phyloP scores from a whole-genome alignment of 2,329 filamentous ascomycete genomes.

The Clarireedia hainanense region DNA sequence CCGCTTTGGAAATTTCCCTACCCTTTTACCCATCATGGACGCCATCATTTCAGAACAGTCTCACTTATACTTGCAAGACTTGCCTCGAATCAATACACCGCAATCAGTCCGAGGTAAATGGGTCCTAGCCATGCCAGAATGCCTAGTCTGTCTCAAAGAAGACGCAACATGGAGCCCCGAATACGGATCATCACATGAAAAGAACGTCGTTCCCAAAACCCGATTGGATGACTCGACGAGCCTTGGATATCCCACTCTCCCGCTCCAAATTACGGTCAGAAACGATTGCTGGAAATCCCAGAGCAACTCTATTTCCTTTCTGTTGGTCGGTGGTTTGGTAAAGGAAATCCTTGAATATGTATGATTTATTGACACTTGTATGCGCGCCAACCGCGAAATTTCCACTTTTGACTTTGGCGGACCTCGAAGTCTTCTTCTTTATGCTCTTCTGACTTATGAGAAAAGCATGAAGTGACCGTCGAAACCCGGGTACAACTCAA shows the following conservation, averaged over 20 bases:
- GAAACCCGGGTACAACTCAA: not conserved
- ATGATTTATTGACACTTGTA: not conserved
- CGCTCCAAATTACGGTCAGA: not conserved
- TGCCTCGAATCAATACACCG: not conserved
- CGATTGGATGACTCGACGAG: not conserved
- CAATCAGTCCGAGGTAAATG: not conserved
- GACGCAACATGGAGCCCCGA: not conserved
- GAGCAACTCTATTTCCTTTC: not conserved
- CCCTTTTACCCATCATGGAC: not conserved
- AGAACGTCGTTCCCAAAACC: not conserved
- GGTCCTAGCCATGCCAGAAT: not conserved
- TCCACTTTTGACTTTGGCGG: not conserved
- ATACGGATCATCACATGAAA: not conserved
- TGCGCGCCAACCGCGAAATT: not conserved
- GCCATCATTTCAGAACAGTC: not conserved
- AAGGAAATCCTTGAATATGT: no score
- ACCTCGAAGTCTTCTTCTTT: not conserved
- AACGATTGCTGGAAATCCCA: not conserved
- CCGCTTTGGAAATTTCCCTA: not conserved
- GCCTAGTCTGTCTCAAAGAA: not conserved
- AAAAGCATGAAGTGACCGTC: not conserved
- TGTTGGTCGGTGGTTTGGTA: no score
- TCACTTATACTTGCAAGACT: not conserved
- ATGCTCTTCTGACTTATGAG: no score
- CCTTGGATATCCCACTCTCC: not conserved